Base-by-base conservation (phyloP, 2,329 filamentous ascomycete species). In the Cercospora canescens region DNA sequence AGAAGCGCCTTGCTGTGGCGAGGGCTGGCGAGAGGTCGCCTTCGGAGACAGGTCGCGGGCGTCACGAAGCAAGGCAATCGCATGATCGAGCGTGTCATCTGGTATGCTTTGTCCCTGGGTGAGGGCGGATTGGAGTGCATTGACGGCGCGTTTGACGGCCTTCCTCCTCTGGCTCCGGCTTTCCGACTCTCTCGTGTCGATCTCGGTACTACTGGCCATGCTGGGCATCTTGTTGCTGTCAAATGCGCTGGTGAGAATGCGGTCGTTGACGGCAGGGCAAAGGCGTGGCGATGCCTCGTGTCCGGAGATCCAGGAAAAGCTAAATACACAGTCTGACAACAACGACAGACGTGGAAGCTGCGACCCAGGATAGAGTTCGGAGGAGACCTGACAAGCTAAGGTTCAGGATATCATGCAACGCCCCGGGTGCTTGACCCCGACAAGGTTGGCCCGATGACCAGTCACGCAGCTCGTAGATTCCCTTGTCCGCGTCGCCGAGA, bases 51-150 rank as follows among this genome's bases (percentile, higher is more conserved):
- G 45, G 21, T 39, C 56, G 28, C 45, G 56, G 21, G 64, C 58
- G 24, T 64, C 61, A 16, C 60, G 35, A 34, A 64, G 48, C 16
- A 52, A 35, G 14, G 56, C 50, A 14, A 67, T 67, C 4, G 61
- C 57, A 26, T 57, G 50, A 12, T 67, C 65, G 7, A 67, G 41
- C 21, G 65, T 59, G 21, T 63, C 60, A 37, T 64, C 61, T 14
- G 57, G 21, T 18, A 61, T 24, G 39, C 26, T 35, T 11, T 56
- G 57, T n/a, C 57, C 65, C 30, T 60, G 39, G 11, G 52, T 24
- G 21, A 67, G 61, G 11, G 65, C 34, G 32, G 52, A 37, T 35
- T 63, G 65, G 6, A 59, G 41, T 24, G 55, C 26, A n/a, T 35
- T 59, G 18, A 58, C 57, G 35, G 62, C 62, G 30, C 34, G 60